Percentiles rank a stretch among this genome's conserved stretches.
Conservation (phyloP, 1,139 yeast species). For the Protomyces arabidopsidicola region DNA sequence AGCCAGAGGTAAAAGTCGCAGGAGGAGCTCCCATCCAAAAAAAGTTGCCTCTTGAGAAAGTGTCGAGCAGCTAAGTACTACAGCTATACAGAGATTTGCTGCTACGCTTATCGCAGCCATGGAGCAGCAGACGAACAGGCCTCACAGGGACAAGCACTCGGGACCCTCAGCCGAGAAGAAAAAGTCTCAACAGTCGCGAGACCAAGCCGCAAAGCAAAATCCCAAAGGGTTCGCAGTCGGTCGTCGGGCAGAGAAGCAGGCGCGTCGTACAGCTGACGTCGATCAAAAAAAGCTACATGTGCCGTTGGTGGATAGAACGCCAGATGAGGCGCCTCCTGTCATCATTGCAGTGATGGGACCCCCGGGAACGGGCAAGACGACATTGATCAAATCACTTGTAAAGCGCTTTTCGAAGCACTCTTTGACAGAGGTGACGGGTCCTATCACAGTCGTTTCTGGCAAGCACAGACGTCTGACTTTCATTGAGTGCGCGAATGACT, state of each 20-base stretch:
- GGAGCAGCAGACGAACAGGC: slow-evolving; percentile 25
- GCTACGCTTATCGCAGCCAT: not conserved
- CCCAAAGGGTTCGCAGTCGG: slow-evolving; percentile 24
- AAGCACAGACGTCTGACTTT: slow-evolving; percentile 89
- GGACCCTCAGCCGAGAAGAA: slow-evolving; percentile 26
- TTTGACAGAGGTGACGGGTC: slow-evolving; percentile 82
- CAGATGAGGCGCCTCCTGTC: slow-evolving; percentile 95
- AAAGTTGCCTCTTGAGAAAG: not conserved
- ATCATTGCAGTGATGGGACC: slow-evolving; percentile 98
- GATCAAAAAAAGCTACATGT: slow-evolving; percentile 80
- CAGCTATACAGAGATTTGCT: not conserved
- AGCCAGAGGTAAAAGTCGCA: not conserved
- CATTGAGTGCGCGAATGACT: slow-evolving; percentile 85
- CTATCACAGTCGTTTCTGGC: slow-evolving; percentile 96
- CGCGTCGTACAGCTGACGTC: slow-evolving; percentile 77
- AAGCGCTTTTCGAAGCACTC: slow-evolving; percentile 86
- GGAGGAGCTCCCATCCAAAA: not conserved
- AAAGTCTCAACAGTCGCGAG: slow-evolving; percentile 12
- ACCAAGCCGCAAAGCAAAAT: slow-evolving; percentile 22
- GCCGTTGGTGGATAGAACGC: slow-evolving; percentile 96
- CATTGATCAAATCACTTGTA: slow-evolving; percentile 82
- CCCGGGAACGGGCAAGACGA: slow-evolving; percentile 96
- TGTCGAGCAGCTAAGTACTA: not conserved
- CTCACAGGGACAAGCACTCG: slow-evolving; percentile 22
- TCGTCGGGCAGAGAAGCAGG: slow-evolving; percentile 54